phyloP scores from a whole-genome alignment of 768 basidiomycete genomes.

The Phaeolepiota aurea region DNA sequence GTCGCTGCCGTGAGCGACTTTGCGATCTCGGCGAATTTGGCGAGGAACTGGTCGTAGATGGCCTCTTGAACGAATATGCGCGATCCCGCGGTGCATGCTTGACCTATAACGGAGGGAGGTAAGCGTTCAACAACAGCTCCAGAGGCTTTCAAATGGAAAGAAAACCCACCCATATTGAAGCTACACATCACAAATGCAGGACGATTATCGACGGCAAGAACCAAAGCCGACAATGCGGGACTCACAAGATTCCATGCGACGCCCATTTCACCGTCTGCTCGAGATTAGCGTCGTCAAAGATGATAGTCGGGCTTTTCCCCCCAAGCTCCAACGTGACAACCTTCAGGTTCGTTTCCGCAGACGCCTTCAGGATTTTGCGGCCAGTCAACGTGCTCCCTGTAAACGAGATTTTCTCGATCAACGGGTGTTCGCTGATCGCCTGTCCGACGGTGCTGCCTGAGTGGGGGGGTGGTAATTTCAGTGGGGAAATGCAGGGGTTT shows the following conservation, averaged over 20 bases:
- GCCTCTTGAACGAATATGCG: conserved; percentile 76
- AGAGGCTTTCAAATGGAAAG: neutral
- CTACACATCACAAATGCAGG: too few relatives aligned
- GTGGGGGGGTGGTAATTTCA: conserved; percentile 39
- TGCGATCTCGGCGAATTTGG: conserved; percentile 43
- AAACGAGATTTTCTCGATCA: conserved; percentile 70
- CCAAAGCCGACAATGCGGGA: conserved; percentile 3
- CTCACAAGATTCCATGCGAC: conserved; percentile 60
- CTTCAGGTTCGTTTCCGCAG: conserved; percentile 79
- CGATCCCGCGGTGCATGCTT: conserved; percentile 79
- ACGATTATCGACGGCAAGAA: neutral
- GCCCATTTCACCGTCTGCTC: conserved; percentile 72
- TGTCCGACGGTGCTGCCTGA: conserved; percentile 46
- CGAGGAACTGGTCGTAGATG: conserved; percentile 75
- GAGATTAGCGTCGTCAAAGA: conserved; percentile 68
- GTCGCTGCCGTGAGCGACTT: conserved; percentile 37
- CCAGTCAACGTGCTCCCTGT: conserved; percentile 81
- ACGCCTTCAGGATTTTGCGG: conserved; percentile 70
- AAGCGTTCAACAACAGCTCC: conserved; percentile 1
- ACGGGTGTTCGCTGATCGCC: conserved; percentile 50
- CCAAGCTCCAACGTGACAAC: conserved; percentile 78
- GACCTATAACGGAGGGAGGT: conserved; percentile 59
- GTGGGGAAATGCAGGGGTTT: too few relatives aligned
- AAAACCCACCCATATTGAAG: conserved; percentile 9
- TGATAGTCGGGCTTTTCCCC: conserved; percentile 63